A percentile compares a stretch with the other conserved stretches of the same genome.
These are phyloP conservation scores for Parafenestella ontariensis DNA, from an alignment of 2,329 filamentous ascomycete genomes.

Conservation along the genomic window DNA sequence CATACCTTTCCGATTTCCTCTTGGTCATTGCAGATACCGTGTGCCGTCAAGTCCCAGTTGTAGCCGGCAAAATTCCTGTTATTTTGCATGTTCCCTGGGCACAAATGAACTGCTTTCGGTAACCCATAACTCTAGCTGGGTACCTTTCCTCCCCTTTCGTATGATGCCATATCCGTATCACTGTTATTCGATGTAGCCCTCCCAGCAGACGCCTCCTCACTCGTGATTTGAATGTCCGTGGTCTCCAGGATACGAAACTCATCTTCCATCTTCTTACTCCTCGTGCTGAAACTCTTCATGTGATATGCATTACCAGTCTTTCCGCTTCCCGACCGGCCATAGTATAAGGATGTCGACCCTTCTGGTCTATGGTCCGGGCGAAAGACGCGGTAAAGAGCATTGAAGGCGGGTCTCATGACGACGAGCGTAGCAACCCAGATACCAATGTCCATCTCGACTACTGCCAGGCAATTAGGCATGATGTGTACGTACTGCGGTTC, in stretches of 20 bases:
- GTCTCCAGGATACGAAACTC: slow-evolving; percentile 16
- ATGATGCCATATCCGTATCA: no score
- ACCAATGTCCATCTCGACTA: slow-evolving; percentile 16
- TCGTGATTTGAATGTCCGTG: slow-evolving; percentile 8
- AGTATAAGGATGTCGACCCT: not conserved
- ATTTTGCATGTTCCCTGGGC: no score
- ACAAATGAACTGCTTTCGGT: no score
- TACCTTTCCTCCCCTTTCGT: not conserved
- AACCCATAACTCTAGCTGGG: no score
- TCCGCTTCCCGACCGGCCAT: slow-evolving; percentile 4
- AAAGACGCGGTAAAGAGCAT: slow-evolving; percentile 2
- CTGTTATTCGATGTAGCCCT: not conserved
- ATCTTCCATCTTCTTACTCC: slow-evolving; percentile 1
- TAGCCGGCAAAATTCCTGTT: no score
- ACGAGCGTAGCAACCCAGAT: slow-evolving; percentile 14
- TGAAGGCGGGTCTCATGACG: slow-evolving; percentile 14
- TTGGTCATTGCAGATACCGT: no score
- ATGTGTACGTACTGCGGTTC: slow-evolving; percentile 17
- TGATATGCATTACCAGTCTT: slow-evolving; percentile 2
- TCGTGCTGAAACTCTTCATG: not conserved
- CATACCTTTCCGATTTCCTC: no score
- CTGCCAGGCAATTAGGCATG: slow-evolving; percentile 10
- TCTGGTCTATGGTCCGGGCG: slow-evolving; percentile 1
- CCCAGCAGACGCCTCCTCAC: not conserved
- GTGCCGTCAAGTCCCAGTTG: no score